Conservation (phyloP, 139 green algal species). For the Chlorella sp. region DNA sequence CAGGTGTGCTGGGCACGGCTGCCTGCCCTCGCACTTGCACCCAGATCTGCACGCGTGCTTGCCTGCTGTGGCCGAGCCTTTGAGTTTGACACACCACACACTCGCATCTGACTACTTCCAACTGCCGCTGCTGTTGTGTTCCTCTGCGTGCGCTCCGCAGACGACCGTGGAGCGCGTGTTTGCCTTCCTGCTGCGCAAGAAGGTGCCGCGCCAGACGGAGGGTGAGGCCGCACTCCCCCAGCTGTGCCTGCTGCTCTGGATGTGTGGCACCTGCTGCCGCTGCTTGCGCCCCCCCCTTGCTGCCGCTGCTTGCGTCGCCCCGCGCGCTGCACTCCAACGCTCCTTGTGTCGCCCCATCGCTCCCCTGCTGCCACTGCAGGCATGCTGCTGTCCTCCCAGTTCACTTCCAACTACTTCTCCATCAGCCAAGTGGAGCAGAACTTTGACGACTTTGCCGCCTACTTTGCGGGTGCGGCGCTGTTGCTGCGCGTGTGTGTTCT, state of each 20-base stretch:
- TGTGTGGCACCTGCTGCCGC: background rate
- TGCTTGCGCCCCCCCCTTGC: background rate
- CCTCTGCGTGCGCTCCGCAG: constrained; percentile 54
- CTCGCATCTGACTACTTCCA: too few species aligned
- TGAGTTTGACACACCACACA: too few species aligned
- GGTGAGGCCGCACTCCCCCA: constrained; percentile 31
- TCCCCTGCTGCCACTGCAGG: constrained; percentile 42
- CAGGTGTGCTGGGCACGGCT: background rate
- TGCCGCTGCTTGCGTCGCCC: background rate
- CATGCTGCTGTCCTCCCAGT: constrained; percentile 75
- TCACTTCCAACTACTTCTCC: constrained; percentile 94
- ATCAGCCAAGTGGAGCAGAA: constrained; percentile 87
- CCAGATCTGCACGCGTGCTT: too few species aligned
- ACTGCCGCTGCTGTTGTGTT: too few species aligned
- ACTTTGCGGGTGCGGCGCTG: constrained; percentile 19
- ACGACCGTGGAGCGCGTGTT: constrained; percentile 65
- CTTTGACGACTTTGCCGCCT: constrained; percentile 68
- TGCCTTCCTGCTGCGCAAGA: constrained; percentile 68
- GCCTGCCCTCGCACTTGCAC: too few species aligned
- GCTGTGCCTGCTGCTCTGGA: background rate
- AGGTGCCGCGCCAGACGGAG: constrained; percentile 58
- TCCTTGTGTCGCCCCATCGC: background rate
- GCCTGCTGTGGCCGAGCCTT: too few species aligned
- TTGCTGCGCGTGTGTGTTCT: too few species aligned
- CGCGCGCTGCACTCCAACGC: too few species aligned